Conservation (phyloP, 768 basidiomycete genomes). For the Phanerodontia chrysosporium region DNA sequence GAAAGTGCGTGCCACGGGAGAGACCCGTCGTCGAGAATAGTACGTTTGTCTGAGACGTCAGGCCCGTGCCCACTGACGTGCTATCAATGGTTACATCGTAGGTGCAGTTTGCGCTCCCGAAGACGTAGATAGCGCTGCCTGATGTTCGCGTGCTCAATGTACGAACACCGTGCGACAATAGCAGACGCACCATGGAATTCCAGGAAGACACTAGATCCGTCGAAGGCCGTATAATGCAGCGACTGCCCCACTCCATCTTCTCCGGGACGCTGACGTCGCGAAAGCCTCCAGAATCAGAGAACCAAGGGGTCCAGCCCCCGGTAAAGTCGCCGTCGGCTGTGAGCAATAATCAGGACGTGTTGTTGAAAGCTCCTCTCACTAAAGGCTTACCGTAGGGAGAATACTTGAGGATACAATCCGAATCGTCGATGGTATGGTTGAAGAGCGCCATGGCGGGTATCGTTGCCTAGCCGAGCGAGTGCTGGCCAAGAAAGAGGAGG, state of each 20-base stretch:
- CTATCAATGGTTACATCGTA: constrained; percentile 54
- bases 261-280: neutral
- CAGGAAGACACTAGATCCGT: constrained; percentile 22
- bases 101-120: constrained; percentile 39
- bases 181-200: constrained; percentile 23
- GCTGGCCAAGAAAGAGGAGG: neutral
- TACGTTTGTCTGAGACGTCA: constrained; percentile 22
- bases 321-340: constrained; percentile 15
- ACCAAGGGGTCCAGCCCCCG: constrained; percentile 2
- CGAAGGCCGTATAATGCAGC: constrained; percentile 18
- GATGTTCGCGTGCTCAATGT: neutral
- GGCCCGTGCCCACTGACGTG: neutral
- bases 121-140: constrained; percentile 63
- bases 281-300: neutral
- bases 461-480: neutral
- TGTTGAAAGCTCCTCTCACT: neutral
- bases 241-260: constrained; percentile 5
- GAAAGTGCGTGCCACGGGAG: constrained; percentile 43
- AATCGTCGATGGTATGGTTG: constrained; percentile 21
- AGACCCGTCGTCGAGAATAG: constrained; percentile 47
- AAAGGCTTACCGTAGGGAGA: constrained; percentile 15
- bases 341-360: neutral
- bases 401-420: constrained; percentile 16
- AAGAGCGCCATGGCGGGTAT: neutral
- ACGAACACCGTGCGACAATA: neutral